phyloP scores from a whole-genome alignment of 1,284 basidiomycete genomes.

The Ganoderma resinaceum region DNA sequence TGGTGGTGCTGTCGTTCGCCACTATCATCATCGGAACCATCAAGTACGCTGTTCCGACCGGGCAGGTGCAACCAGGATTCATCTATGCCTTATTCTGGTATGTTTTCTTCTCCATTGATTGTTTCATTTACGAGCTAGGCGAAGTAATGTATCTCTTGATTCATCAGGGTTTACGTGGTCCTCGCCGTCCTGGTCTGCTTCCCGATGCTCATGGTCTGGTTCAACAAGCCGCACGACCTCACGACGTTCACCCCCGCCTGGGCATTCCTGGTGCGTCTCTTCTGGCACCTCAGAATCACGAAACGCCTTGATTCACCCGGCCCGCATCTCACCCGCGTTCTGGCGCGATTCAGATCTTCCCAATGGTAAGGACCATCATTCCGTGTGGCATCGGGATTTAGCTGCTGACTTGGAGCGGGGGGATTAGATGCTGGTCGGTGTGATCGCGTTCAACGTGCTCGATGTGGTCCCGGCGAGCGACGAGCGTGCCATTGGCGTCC shows the following conservation, averaged over 20 bases:
- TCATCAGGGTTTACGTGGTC: constrained; percentile 50
- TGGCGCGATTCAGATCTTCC: constrained; percentile 47
- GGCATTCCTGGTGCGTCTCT: constrained; percentile 50
- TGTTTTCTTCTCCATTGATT: constrained; percentile 19
- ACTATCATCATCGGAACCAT: constrained; percentile 58
- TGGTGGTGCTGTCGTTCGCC: constrained; percentile 56
- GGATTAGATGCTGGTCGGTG: constrained; percentile 54
- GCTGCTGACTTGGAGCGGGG: constrained; percentile 5
- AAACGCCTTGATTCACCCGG: not conserved
- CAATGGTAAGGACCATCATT: constrained; percentile 43
- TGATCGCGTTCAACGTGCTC: constrained; percentile 55
- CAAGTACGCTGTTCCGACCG: constrained; percentile 50
- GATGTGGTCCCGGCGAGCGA: constrained; percentile 46
- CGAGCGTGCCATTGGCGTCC: constrained; percentile 47
- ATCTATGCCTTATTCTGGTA: constrained; percentile 55
- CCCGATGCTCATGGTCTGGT: constrained; percentile 60
- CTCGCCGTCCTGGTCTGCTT: constrained; percentile 51
- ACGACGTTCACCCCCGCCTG: constrained; percentile 54
- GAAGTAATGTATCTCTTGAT: not conserved
- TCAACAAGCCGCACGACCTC: constrained; percentile 54
- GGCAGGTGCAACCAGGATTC: constrained; percentile 42
- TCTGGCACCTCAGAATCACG: not conserved
- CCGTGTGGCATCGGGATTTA: constrained; percentile 13
- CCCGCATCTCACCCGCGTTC: not conserved
- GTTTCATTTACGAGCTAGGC: not conserved